Evolutionary conservation across 2,329 filamentous ascomycete species (phyloP), one percentile per base, ranked within the genome.

Genomic region (Phyllosticta citriasiana): DNA sequence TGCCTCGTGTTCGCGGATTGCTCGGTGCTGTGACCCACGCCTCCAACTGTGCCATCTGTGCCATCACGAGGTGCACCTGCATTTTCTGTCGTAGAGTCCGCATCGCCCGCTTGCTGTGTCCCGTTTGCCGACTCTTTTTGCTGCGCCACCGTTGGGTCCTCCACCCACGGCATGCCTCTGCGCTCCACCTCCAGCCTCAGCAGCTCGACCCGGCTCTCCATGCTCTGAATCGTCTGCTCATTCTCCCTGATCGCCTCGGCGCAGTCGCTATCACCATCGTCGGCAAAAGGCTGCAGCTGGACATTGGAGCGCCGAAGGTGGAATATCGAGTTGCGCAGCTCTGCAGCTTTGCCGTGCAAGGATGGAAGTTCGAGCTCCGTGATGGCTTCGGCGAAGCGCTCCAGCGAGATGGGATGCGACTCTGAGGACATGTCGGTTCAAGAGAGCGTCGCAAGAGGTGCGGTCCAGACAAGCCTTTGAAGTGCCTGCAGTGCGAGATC

Each of bases 291-390:
- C 60, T 81, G 78, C 62, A 91, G 84, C 72, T 91, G 84, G 65
- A 82, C 81, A 76, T 91, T 92, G 65, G 85, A 88, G 72, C 85
- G 85, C 68, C 86, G 82, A 26, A 92, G 84, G 73, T 92, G 88
- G 25, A 82, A 80, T 70, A 91, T 86, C 67, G 80, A 84, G 80
- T 91, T 91, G 71, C 83, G 84, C 64, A 92, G 80, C 73, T 92
- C 89, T 70, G 88, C 82, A 63, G 87, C 83, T 74, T 91, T 91
- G 73, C 88, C 80, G 74, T 88, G 85, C 6, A 92, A 84, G 62
- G 81, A 81, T 64, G 82, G 80, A 65, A 86, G 72, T 51, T 87
- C 83, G 61, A 92, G 84, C 63, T 86, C 82, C 65, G 80, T 78
- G 66, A 92, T 80, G 25, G 88, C 88, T 64, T 79, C 77, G 69